Base-by-base conservation (phyloP, 768 basidiomycete species). In the Kwoniella sp. region DNA sequence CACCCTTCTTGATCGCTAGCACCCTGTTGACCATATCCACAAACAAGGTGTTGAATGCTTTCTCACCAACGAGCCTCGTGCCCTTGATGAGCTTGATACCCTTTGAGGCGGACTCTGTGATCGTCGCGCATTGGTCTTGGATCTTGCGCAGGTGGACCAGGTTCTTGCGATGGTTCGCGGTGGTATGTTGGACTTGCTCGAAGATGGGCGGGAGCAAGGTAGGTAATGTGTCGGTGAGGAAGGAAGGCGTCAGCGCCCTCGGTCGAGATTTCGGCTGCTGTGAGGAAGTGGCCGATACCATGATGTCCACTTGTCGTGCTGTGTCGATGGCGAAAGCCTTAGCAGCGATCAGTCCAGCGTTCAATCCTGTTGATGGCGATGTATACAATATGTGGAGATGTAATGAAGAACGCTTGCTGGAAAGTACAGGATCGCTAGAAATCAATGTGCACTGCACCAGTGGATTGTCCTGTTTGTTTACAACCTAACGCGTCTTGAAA, bases 121-220 rank as follows among this genome's bases (percentile, higher is more conserved):
- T 65, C 7, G 72, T 66, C 0, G 88, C 86, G 11, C 88, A 88
- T 58, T 89, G 84, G 3, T 81, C 61, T 62, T 94, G 92, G 47
- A 94, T 81, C 78, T 92, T 92, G 83, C 91, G 84, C 2, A 96
- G 85, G 0, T 87, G 87, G 47, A 92, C 88, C 56, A 88, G 83
- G 81, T 96, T 95, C 84, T 96, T 96, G 67, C 89, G 87, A 80
- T 97, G 93, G 78, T 91, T 93, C 9, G 90, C 87, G 15, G 84
- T 80, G 0, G 89, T 86, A 7, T 77, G 82, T 77, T 93, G 91
- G 0, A 84, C 90, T 81, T 95, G 90, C 29, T 90, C 87, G 67
- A 94, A 91, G 50, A 93, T 90, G 34, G 85, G 86, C 22, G 86
- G 85, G 22, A 90, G 72, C 15, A 73, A 57, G 4, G 62, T 37